Evolutionary conservation across 2,329 filamentous ascomycete species (phyloP), one percentile per base, ranked within the genome.

Genomic region (Paracoccidioides lutzii): DNA sequence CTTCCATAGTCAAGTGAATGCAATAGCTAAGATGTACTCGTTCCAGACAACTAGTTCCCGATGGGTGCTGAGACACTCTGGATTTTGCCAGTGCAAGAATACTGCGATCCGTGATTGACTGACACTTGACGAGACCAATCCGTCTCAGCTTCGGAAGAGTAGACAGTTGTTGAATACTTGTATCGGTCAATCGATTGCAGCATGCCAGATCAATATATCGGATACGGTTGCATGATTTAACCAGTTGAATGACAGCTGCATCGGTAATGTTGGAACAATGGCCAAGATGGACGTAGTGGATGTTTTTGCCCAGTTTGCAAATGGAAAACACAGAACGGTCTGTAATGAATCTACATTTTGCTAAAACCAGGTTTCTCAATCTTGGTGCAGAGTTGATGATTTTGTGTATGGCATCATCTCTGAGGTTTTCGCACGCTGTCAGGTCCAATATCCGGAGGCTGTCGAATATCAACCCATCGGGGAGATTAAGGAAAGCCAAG

Each of bases 191-290:
- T 63, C 88, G 84, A 12, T 81, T 81, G 71, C 93, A 98, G 73
- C 93, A 97, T n/a, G 93, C 93, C 45, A 98, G 76, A 67, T 98
- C 93, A 60, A 98, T 98, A 69, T 98, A 98, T 55, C 93, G 82
- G 62, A 98, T 97, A 30, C 93, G 83, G 65, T 91, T 97, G 76
- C 93, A 98, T 54, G 77, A 78, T 62, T 85, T 84, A 42, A 96
- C 89, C 37, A 98, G 78, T 55, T 83, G 84, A 63, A 87, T 87
- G 15, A 98, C 89, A 1, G 89, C 90, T 40, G 83, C 79, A 66
- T 98, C 93, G 0, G 91, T 96, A 66, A 98, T 90, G 49, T 90
- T 83, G 33, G 82, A 82, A 70, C 93, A 98, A 69, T 98, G 93
- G 8, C 93, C 93, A 1, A 98, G 78, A 66, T 98, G 93, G 53